Percentiles rank a stretch among this genome's conserved stretches.
Evolutionary conservation across 805 yeast genomes (phyloP).

Genomic region (Suhomyces xylopsoci): DNA sequence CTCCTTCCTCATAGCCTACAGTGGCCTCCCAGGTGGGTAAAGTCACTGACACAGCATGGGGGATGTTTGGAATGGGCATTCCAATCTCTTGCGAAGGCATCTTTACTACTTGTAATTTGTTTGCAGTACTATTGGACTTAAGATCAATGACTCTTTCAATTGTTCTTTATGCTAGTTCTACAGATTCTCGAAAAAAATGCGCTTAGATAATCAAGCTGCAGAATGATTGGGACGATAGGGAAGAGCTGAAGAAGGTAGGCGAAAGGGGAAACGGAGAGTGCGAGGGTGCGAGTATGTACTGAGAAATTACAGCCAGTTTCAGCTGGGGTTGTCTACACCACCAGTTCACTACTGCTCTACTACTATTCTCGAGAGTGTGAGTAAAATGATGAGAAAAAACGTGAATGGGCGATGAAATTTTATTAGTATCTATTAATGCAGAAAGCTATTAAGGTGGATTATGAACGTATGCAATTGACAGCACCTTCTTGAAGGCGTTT

Average conservation of each 20-base stretch:
- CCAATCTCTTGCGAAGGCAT: constrained; percentile 57
- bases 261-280: background rate
- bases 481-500: constrained; percentile 66
- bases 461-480: constrained; percentile 69
- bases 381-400: constrained; percentile 1
- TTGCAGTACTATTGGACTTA: background rate
- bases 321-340: background rate
- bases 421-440: constrained; percentile 3
- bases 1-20: constrained; percentile 90
- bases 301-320: background rate
- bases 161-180: background rate
- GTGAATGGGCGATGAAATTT: background rate
- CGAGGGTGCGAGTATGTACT: background rate
- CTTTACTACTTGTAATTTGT: background rate
- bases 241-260: background rate
- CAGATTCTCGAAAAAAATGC: background rate
- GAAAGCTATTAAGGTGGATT: constrained; percentile 8
- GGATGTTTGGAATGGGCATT: constrained; percentile 82
- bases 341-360: background rate
- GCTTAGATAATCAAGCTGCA: background rate
- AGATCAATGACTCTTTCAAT: background rate
- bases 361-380: background rate
- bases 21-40: constrained; percentile 94
- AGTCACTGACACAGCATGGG: constrained; percentile 93
- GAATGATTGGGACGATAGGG: background rate